Evolutionary conservation across 805 yeast genomes (phyloP).

Genomic region (Hanseniaspora pseudoguilliermondii): DNA sequence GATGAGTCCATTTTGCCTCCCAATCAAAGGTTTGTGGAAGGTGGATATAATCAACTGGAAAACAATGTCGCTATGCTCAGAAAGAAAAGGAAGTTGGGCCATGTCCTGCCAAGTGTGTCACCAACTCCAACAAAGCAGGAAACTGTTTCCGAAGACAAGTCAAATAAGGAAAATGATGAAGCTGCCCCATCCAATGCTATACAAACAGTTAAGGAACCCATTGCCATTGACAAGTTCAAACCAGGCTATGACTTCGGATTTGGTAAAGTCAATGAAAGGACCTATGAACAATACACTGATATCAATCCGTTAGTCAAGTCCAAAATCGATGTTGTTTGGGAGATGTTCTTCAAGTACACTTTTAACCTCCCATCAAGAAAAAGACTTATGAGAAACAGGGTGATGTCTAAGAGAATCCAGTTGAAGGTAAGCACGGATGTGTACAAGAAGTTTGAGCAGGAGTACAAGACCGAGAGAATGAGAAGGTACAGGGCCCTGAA

Average conservation of each 20-base stretch:
- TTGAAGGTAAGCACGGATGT: slow-evolving; percentile 3
- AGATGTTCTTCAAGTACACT: slow-evolving; percentile 8
- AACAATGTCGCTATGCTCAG: background rate
- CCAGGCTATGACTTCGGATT: slow-evolving; percentile 1
- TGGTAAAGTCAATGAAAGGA: background rate
- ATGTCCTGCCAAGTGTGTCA: background rate
- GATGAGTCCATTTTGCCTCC: background rate
- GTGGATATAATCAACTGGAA: background rate
- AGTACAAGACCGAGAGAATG: slow-evolving; percentile 12
- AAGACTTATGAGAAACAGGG: background rate
- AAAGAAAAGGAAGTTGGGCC: background rate
- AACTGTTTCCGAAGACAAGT: background rate
- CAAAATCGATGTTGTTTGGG: slow-evolving; percentile 2
- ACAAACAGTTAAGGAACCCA: background rate
- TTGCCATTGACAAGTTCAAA: background rate
- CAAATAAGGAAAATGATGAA: background rate
- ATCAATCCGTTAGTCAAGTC: background rate
- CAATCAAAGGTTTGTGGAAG: background rate
- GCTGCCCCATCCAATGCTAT: background rate
- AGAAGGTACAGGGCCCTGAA: slow-evolving; percentile 11
- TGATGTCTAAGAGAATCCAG: slow-evolving; percentile 10
- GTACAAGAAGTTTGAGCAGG: slow-evolving; percentile 7
- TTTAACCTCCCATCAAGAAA: slow-evolving; percentile 2
- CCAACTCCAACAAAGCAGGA: background rate
- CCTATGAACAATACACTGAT: background rate